Base-by-base conservation (phyloP, 2,329 filamentous ascomycete species). In the Fusarium newnesense region DNA sequence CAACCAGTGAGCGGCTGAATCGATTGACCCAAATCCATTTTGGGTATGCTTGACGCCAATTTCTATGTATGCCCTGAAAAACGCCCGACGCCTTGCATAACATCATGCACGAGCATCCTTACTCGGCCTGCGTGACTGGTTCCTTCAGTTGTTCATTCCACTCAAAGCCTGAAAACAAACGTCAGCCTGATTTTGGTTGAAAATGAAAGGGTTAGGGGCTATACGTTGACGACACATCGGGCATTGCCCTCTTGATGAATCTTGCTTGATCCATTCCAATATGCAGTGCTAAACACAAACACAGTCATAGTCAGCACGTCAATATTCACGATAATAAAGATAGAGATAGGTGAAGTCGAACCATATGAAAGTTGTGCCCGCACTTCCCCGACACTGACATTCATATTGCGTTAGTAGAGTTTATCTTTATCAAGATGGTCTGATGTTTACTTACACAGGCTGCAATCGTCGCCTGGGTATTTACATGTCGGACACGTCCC, bases 401-500 rank as follows among this genome's bases (percentile, higher is more conserved):
- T 40, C 43, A 59, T 53, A n/a, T 39, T 67, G 36, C 18, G 62
- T 76, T 67, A 77, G 75, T 64, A 72, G 37, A 28, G 57, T 58
- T 52, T 28, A 60, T 36, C 43, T 43, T 40, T 28, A 28, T 24
- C 21, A 63, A 69, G 13, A 74, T 70, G 71, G 68, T 46, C 64
- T 73, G 54, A 65, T 71, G 52, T 60, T 69, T 37, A 86, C 92
- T 82, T 85, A 98, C 96, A 87, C 67, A 99, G 87, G 67, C 93
- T 93, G 84, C 96, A 99, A 80, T 98, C 95, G 79, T 99, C 96
- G 65, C 96, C 96, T 19, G 96, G 96, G 80, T 95, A 98, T 87
- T 97, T 97, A 91, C 96, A 99, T 62, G 95, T 97, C 52, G 96
- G 95, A 85, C 96, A 99, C 32, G 96, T 98, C 67, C 95, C 96